phyloP scores from a whole-genome alignment of 148 eudicot genomes.

The Vaccinium corymbosum region DNA sequence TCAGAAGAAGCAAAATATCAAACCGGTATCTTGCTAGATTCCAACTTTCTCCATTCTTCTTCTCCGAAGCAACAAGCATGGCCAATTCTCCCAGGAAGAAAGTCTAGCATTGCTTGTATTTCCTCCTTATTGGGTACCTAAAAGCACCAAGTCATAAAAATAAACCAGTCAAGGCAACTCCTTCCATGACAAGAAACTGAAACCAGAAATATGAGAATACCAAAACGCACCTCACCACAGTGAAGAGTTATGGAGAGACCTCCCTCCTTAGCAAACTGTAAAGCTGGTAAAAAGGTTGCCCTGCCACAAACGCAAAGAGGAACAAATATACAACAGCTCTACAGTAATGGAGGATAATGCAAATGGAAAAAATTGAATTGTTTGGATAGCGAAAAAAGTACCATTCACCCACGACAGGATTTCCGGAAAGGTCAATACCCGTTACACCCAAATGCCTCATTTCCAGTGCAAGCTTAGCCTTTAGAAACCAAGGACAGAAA shows the following conservation, averaged over 20 bases:
- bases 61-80: constrained; percentile 94
- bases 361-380: background rate
- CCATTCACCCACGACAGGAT: constrained; percentile 91
- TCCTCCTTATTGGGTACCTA: constrained; percentile 92
- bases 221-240: constrained; percentile 79
- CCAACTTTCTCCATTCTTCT: constrained; percentile 73
- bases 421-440: constrained; percentile 93
- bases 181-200: constrained; percentile 9
- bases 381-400: constrained; percentile 23
- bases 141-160: constrained; percentile 44
- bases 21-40: constrained; percentile 72
- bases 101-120: constrained; percentile 82
- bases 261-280: constrained; percentile 73
- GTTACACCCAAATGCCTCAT: constrained; percentile 73
- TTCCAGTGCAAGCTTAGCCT: constrained; percentile 83
- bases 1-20: constrained; percentile 14
- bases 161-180: constrained; percentile 31
- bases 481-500: constrained; percentile 9
- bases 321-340: constrained; percentile 14
- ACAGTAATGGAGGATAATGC: constrained; percentile 9
- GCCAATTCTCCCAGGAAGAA: constrained; percentile 84
- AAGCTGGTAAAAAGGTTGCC: constrained; percentile 80
- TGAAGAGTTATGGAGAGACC: constrained; percentile 80
- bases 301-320: constrained; percentile 32
- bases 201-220: constrained; percentile 6